Conservation (phyloP, 108 stramenopile species). For the Fragilaria radians region DNA sequence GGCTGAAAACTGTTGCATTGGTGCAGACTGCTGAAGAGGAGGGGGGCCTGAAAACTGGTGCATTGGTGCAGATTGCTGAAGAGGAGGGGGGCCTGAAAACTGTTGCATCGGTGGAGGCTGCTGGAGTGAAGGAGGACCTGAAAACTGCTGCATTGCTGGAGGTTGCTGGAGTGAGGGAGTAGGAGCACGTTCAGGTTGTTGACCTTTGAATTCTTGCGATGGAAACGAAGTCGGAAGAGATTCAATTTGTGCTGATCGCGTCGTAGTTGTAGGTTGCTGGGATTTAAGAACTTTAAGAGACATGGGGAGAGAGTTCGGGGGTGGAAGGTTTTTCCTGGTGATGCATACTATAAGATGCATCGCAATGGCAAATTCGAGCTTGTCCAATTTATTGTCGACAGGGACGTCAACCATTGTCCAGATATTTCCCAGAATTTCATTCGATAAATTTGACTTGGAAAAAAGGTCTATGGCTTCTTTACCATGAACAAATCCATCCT, state of each 20-base stretch:
- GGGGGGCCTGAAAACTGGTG: neutral
- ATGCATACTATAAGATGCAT: slow-evolving; percentile 97
- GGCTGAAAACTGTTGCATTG: neutral
- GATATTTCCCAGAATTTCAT: slow-evolving; percentile 38
- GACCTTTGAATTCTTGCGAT: slow-evolving; percentile 12
- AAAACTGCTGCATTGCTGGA: neutral
- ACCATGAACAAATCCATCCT: slow-evolving; percentile 85
- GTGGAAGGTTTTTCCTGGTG: slow-evolving; percentile 70
- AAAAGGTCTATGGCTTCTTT: slow-evolving; percentile 87
- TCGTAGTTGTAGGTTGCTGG: slow-evolving; percentile 13
- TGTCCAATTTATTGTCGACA: slow-evolving; percentile 83
- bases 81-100: neutral
- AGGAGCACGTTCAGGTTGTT: neutral
- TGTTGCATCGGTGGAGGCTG: no score
- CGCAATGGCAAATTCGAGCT: slow-evolving; percentile 85
- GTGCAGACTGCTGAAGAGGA: neutral
- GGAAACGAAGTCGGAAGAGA: neutral
- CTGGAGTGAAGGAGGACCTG: neutral
- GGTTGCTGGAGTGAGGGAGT: neutral
- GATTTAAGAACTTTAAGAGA: slow-evolving; percentile 50
- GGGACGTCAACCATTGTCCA: slow-evolving; percentile 90
- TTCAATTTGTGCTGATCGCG: slow-evolving; percentile 1
- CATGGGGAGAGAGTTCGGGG: slow-evolving; percentile 52
- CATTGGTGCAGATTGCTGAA: neutral
- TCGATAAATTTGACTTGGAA: slow-evolving; percentile 62